Evolutionary conservation across 495 filamentous ascomycete species (phyloP).

Genomic region (Hyaloscypha hepaticicola): DNA sequence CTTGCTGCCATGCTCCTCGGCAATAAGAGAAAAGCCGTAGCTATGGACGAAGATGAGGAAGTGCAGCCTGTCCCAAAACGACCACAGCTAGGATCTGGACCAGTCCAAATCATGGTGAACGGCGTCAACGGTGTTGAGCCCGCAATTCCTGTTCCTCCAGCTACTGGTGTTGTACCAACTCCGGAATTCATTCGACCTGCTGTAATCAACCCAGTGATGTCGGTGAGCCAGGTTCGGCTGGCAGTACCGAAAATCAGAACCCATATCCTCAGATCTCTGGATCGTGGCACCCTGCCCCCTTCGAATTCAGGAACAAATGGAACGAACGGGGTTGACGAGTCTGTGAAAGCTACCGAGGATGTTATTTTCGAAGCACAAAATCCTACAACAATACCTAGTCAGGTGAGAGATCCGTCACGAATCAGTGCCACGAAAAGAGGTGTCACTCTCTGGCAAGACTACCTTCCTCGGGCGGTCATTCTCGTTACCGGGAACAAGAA

Average conservation of each 20-base stretch:
- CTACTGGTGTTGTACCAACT: slow-evolving; percentile 64
- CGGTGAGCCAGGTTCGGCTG: slow-evolving; percentile 81
- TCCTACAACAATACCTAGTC: slow-evolving; percentile 35
- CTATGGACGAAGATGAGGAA: slow-evolving; percentile 62
- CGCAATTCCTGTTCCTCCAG: slow-evolving; percentile 52
- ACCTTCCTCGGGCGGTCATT: slow-evolving; percentile 76
- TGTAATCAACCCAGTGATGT: slow-evolving; percentile 73
- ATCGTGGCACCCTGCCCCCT: slow-evolving; percentile 40
- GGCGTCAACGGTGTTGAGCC: slow-evolving; percentile 74
- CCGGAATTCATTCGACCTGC: slow-evolving; percentile 89
- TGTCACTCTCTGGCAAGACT: slow-evolving; percentile 90
- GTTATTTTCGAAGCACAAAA: slow-evolving; percentile 74
- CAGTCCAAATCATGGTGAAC: slow-evolving; percentile 71
- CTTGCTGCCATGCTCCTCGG: slow-evolving; percentile 81
- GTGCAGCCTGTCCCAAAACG: slow-evolving; percentile 63
- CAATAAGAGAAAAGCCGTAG: slow-evolving; percentile 82
- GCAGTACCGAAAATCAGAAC: slow-evolving; percentile 85
- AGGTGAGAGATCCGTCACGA: slow-evolving; percentile 71
- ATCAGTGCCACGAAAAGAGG: slow-evolving; percentile 81
- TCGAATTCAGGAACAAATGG: slow-evolving; percentile 42
- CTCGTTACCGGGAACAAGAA: slow-evolving; percentile 84
- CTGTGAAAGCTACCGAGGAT: slow-evolving; percentile 59
- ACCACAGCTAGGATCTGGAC: slow-evolving; percentile 56
- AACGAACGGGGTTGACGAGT: slow-evolving; percentile 50
- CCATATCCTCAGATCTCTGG: slow-evolving; percentile 64